phyloP scores from a whole-genome alignment of 257 asterid species.

The Nicotiana benthamiana region DNA sequence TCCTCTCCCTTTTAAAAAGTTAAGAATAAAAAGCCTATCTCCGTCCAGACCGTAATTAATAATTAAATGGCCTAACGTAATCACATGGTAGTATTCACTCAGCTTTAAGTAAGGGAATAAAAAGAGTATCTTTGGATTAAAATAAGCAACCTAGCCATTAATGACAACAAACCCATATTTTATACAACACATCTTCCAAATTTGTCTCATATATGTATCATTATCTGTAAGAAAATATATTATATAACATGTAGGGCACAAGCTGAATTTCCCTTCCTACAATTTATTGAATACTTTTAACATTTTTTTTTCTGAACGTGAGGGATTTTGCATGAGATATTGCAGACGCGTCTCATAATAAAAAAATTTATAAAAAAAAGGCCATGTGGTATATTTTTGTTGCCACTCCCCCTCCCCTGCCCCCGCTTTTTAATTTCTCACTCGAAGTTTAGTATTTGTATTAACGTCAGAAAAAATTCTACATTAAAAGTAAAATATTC shows the following conservation, averaged over 20 bases:
- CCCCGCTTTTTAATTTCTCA: too few species aligned
- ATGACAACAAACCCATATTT: not conserved
- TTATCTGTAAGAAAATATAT: not conserved
- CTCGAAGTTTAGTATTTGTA: too few species aligned
- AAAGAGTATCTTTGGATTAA: not conserved
- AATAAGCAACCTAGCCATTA: not conserved
- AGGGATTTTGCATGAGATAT: not conserved
- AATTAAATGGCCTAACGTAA: not conserved
- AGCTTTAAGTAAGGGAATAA: not conserved
- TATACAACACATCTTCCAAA: not conserved
- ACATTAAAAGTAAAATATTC: too few species aligned
- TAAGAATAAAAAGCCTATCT: too few species aligned
- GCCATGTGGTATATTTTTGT: not conserved
- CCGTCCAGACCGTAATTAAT: too few species aligned
- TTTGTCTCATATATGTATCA: not conserved
- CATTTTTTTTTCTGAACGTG: not conserved
- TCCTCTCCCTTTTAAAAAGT: too few species aligned
- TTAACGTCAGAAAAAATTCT: fast-evolving
- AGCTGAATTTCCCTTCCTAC: not conserved
- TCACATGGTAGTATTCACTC: not conserved
- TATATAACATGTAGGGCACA: not conserved
- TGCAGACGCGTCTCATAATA: not conserved
- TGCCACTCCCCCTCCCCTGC: too few species aligned
- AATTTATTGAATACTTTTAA: not conserved
- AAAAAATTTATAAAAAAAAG: not conserved